Conservation (phyloP, 176 grass and related monocot species). For the Oryza officinalis region DNA sequence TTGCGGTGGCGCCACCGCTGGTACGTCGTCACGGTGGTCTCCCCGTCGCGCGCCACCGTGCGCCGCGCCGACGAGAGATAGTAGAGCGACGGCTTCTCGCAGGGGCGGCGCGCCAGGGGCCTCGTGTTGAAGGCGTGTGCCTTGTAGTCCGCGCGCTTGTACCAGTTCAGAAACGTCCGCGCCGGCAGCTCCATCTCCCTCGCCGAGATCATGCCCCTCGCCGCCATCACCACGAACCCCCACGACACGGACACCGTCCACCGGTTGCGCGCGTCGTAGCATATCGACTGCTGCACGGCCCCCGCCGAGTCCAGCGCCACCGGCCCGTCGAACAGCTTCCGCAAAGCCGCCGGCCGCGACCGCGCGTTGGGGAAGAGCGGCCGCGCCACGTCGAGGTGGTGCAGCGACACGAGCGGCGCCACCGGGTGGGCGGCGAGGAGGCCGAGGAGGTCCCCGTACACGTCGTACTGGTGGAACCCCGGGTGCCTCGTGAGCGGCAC, state of each 20-base stretch:
- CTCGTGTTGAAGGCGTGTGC: slow-evolving; percentile 70
- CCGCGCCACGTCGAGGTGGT: slow-evolving; percentile 74
- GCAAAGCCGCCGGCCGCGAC: slow-evolving; percentile 43
- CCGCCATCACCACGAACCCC: slow-evolving; percentile 66
- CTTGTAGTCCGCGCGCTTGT: slow-evolving; percentile 60
- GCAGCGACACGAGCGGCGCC: slow-evolving; percentile 59
- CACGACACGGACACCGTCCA: slow-evolving; percentile 75
- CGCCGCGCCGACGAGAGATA: slow-evolving; percentile 46
- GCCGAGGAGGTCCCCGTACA: slow-evolving; percentile 71
- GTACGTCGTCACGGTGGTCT: slow-evolving; percentile 63
- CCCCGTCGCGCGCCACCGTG: slow-evolving; percentile 32
- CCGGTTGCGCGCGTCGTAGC: slow-evolving; percentile 53
- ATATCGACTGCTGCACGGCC: slow-evolving; percentile 72
- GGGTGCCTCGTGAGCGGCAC: slow-evolving; percentile 63
- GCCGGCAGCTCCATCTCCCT: slow-evolving; percentile 75
- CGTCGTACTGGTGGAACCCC: slow-evolving; percentile 78
- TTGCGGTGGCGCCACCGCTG: slow-evolving; percentile 46
- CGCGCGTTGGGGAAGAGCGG: slow-evolving; percentile 52
- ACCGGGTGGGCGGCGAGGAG: slow-evolving; percentile 72
- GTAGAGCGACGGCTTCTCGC: slow-evolving; percentile 63
- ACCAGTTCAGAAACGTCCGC: slow-evolving; percentile 76
- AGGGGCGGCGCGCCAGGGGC: slow-evolving; percentile 58
- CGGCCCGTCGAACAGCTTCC: slow-evolving; percentile 60
- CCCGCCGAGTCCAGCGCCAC: slow-evolving; percentile 56
- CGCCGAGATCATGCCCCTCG: slow-evolving; percentile 65